Evolutionary conservation across 2,329 filamentous ascomycete genomes (phyloP), one percentile per base, ranked within the genome.

Genomic region (Cercospora citrullina): DNA sequence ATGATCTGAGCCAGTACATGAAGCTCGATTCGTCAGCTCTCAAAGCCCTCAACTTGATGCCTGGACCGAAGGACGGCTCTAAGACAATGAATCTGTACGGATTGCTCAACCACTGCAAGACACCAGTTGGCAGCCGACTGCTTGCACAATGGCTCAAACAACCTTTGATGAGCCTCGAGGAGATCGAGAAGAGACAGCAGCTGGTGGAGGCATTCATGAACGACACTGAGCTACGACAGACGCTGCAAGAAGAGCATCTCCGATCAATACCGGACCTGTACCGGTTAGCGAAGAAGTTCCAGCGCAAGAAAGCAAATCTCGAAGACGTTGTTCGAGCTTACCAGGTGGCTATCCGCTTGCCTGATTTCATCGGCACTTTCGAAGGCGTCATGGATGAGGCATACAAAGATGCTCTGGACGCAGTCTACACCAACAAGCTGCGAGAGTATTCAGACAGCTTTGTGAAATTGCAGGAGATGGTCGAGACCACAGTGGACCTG

Each of bases 41-140:
- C 53, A 94, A 96, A 76, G 95, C 95, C 0, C 85, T 99, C 64
- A 99, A 99, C 75, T 86, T 99, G 42, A 98, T 99, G 94, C 96
- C 95, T 5, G 94, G 95, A 5, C 92, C 92, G 0, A 89, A 93
- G 72, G 95, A 99, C 76, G 95, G 95, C 1, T 87, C 93, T n/a
- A 98, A 97, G 83, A 96, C 89, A 0, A 99, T 99, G 95, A 98
- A 94, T 77, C 79, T 99, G 63, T 99, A 92, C 74, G 95, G 95
- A 0, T 83, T 99, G 18, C 84, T 99, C 51, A 98, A 99, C 75
- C 94, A 98, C 79, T 99, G 95, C 88, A 98, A 97, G 80, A 99
- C 95, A 1, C 92, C 95, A 0, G 89, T 96, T 1, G 95, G 95
- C 14, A 96, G 94, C 75, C 87, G 96, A 59, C 80, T 99, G 67